phyloP scores from a whole-genome alignment of 1,139 yeast species.

The Yamadazyma oceani region DNA sequence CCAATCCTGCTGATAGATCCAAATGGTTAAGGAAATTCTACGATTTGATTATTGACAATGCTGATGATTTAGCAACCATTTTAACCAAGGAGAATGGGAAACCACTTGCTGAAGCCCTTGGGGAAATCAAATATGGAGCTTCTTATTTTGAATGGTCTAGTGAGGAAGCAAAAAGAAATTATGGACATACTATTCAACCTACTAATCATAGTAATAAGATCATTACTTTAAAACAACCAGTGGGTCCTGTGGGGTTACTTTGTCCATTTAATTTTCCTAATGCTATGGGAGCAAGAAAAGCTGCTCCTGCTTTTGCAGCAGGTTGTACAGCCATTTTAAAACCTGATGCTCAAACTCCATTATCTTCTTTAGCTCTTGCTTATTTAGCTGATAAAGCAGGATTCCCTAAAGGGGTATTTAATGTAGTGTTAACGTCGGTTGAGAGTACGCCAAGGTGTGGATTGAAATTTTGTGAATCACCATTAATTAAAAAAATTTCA shows the following conservation, averaged over 20 bases:
- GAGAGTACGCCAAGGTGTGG: conserved; percentile 38
- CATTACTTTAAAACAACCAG: conserved; percentile 45
- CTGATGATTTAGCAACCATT: conserved; percentile 43
- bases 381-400: conserved; percentile 45
- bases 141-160: conserved; percentile 48
- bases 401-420: conserved; percentile 45
- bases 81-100: conserved; percentile 48
- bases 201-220: conserved; percentile 38
- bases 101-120: conserved; percentile 39
- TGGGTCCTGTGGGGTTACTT: conserved; percentile 49
- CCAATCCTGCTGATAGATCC: conserved; percentile 67
- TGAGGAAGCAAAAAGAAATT: conserved; percentile 43
- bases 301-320: conserved; percentile 51
- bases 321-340: conserved; percentile 49
- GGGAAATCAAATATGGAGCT: conserved; percentile 45
- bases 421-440: conserved; percentile 38
- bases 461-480: conserved; percentile 36
- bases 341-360: conserved; percentile 48
- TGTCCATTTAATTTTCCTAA: conserved; percentile 51
- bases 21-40: conserved; percentile 59
- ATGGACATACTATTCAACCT: conserved; percentile 45
- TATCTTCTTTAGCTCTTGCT: conserved; percentile 46
- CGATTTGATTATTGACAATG: conserved; percentile 40
- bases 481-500: conserved; percentile 46
- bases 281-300: conserved; percentile 50